Base-by-base conservation (phyloP, 495 filamentous ascomycete species). In the Hypomontagnella monticulosa region DNA sequence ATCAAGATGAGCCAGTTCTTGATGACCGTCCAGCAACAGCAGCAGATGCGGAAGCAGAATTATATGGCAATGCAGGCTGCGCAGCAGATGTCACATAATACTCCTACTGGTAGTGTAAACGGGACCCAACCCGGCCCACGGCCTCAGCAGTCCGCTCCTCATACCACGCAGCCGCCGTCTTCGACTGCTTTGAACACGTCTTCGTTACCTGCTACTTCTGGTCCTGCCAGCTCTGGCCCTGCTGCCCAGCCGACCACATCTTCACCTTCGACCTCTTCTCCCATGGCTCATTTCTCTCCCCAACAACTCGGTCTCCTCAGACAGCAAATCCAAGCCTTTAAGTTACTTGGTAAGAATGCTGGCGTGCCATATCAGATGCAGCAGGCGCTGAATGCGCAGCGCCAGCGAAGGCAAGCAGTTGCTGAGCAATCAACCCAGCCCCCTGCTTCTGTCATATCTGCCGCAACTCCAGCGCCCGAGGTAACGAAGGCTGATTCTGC, bases 301-400 rank as follows among this genome's bases (percentile, higher is more conserved):
- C 85, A 91, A 43, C 93, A 97, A 67, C 76, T 96, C 36, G 78
- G 80, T 23, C 85, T 85, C 1, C 82, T 96, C 7, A 81, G 89
- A 33, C 87, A 87, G 43, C 93, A 97, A 72, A 94, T 96, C 41
- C 75, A 85, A 63, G 91, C 91, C 4, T 96, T 96, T 79, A 91
- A 92, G 75, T 80, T 88, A 65, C 80, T 97, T 1, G 87, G 88
- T 9, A 95, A 92, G 75, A 95, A 95, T 55, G 80, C 87, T 20
- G 85, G 91, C 0, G 87, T 97, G 12, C 91, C 93, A 1, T 74
- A 81, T n/a, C 79, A 81, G 40, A 80, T 93, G 37, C 89, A 93
- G 72, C 88, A 91, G 69, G 85, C 88, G 61, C 83, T 96, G 3
- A 93, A 92, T 67, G 81, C 87, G 18, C 85, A 88, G 10, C 88